Evolutionary conservation across 176 grass and related monocot genomes (phyloP), one percentile per base, ranked within the genome.

Genomic region (Eragrostis nindensis): DNA sequence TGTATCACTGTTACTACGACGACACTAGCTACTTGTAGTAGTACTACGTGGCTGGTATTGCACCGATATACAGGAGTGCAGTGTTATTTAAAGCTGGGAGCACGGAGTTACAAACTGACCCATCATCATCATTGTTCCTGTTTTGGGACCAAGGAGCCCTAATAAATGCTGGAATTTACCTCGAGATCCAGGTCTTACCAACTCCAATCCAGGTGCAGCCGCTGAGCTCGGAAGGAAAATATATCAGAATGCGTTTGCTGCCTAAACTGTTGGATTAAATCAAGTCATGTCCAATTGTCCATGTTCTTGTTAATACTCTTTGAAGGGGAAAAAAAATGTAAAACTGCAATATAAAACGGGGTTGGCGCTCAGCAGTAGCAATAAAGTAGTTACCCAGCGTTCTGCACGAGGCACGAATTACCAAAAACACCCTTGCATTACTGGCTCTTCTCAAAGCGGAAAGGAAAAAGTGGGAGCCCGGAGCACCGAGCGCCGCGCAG

Each of bases 121-220:
- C 32, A 55, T 71, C 59, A 44, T 18, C 74, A 78, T 22, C 68
- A 80, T 56, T 40, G 11, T 4, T 11, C 29, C 14, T 21, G 62
- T 54, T 46, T 24, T 6, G 54, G 66, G 54, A 6, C 77, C 87
- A 81, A 22, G 64, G 24, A 22, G 24, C 65, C 48, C n/a, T 81
- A 67, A 21, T 81, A 65, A 89, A 89, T 85, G 82, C 66, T 61
- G 14, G 41, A 66, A 81, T 85, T 89, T 71, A 84, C 65, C 71
- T 89, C 71, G 66, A 89, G 87, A 89, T 89, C 77, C 77, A 71
- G 6, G 29, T 56, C 66, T 54, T 72, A 81, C 71, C 71, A 42
- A 85, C 82, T 39, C 81, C 22, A 5, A 30, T 46, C 48, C 47
- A 43, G 7, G 36, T 24, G 55, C 79, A 18, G 26, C 39, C 13